Conservation (phyloP, 129 eudicot genomes). For the Ambrosia trifida region DNA sequence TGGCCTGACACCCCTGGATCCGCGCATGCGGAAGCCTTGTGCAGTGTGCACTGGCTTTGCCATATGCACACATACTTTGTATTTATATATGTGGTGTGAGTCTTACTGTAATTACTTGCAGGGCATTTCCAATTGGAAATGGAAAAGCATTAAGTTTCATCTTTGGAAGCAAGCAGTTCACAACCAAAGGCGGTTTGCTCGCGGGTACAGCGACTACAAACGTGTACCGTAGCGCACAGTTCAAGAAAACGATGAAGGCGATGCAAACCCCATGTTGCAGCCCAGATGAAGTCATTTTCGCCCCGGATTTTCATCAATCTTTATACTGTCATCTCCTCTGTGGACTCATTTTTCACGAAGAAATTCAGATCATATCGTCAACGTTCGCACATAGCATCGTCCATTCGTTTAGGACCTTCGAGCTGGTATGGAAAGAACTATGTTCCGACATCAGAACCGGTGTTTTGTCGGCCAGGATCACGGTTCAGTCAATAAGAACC, state of each 20-base stretch:
- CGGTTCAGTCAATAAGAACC: constrained; percentile 54
- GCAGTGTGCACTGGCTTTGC: no score
- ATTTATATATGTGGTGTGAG: not conserved
- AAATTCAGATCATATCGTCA: constrained; percentile 67
- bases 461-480: constrained; percentile 47
- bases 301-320: constrained; percentile 77
- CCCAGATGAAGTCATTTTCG: constrained; percentile 89
- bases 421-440: constrained; percentile 74
- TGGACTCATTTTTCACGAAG: constrained; percentile 61
- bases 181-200: constrained; percentile 71
- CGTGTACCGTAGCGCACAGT: constrained; percentile 57
- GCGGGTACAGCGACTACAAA: constrained; percentile 93
- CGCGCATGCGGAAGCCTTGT: no score
- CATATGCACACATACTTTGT: no score
- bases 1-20: no score
- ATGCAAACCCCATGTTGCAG: constrained; percentile 70
- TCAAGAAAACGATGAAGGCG: constrained; percentile 65
- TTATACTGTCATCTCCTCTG: constrained; percentile 84
- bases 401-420: constrained; percentile 76
- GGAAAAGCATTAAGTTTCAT: constrained; percentile 83
- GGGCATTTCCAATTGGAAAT: constrained; percentile 65
- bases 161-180: constrained; percentile 82
- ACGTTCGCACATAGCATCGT: constrained; percentile 90
- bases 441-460: constrained; percentile 62
- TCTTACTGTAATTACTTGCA: constrained; percentile 21